Evolutionary conservation across 2,329 filamentous ascomycete species (phyloP).

Genomic region (Calonectria hawksworthii): DNA sequence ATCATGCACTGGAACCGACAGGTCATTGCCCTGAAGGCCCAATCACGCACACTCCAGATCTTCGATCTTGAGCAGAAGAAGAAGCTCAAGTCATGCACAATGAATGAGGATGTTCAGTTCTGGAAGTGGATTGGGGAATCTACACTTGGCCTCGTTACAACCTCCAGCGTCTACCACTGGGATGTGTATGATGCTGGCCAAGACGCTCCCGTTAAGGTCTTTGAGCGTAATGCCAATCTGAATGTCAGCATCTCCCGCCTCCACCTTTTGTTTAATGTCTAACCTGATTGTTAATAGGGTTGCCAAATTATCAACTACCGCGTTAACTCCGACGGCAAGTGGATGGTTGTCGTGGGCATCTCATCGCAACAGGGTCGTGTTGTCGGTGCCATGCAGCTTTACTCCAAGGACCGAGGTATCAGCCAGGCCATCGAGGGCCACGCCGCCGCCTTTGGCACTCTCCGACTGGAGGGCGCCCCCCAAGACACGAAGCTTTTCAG

Average conservation of each 20-base stretch:
- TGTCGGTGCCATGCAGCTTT: slow-evolving; percentile 96
- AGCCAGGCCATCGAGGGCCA: slow-evolving; percentile 99
- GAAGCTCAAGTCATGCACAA: slow-evolving; percentile 96
- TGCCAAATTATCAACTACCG: slow-evolving; percentile 99
- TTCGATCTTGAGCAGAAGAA: slow-evolving; percentile 94
- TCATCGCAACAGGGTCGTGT: slow-evolving; percentile 94
- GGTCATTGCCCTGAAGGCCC: slow-evolving; percentile 96
- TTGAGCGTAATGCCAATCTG: slow-evolving; percentile 93
- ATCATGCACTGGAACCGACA: slow-evolving; percentile 99
- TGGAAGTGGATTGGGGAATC: slow-evolving; percentile 99
- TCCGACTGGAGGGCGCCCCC: slow-evolving; percentile 89
- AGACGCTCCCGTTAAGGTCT: slow-evolving; percentile 86
- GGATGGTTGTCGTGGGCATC: slow-evolving; percentile 98
- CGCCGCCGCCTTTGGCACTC: slow-evolving; percentile 91
- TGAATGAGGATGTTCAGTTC: slow-evolving; percentile 98
- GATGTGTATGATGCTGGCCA: slow-evolving; percentile 91
- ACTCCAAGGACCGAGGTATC: slow-evolving; percentile 95
- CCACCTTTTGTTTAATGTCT: slow-evolving; percentile 25
- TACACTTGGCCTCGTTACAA: slow-evolving; percentile 90
- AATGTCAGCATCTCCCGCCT: slow-evolving; percentile 69
- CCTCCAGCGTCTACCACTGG: slow-evolving; percentile 95
- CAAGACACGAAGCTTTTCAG: slow-evolving; percentile 96
- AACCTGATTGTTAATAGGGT: slow-evolving; percentile 66
- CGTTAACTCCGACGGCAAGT: slow-evolving; percentile 94
- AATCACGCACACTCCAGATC: slow-evolving; percentile 94